Conservation (phyloP, 805 yeast species). For the Lachancea nothofagi region DNA sequence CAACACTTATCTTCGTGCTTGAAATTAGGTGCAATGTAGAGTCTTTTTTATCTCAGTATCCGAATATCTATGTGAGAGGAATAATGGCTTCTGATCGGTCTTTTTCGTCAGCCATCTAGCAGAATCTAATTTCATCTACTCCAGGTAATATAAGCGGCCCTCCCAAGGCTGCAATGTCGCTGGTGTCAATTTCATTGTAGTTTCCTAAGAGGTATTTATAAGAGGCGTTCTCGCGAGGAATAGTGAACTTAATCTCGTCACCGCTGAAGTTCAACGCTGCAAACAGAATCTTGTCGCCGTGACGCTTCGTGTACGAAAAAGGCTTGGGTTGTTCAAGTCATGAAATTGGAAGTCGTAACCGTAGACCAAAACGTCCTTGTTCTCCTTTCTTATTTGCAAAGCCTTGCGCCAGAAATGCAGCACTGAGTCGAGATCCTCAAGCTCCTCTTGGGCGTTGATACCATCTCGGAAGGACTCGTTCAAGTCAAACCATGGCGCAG, state of each 20-base stretch:
- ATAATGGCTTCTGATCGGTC: no score
- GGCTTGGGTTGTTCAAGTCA: conserved; percentile 39
- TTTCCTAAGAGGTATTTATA: conserved; percentile 34
- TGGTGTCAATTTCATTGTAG: conserved; percentile 18
- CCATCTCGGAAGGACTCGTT: conserved; percentile 43
- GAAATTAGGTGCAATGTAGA: no score
- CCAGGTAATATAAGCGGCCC: conserved; percentile 37
- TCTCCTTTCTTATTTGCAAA: conserved; percentile 39
- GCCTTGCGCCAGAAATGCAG: conserved; percentile 43
- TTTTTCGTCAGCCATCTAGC: no score
- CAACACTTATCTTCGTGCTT: no score
- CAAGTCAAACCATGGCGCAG: conserved; percentile 50
- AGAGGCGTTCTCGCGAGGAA: conserved; percentile 26
- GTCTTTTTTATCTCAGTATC: no score
- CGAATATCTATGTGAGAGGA: no score
- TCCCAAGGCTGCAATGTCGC: conserved; percentile 38
- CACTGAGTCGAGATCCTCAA: conserved; percentile 41
- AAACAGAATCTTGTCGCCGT: conserved; percentile 31
- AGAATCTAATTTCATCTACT: conserved; percentile 4
- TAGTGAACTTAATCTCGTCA: conserved; percentile 30
- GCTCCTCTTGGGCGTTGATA: conserved; percentile 45
- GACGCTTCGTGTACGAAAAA: conserved; percentile 40
- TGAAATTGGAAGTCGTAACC: conserved; percentile 41
- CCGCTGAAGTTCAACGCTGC: conserved; percentile 42
- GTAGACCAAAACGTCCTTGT: conserved; percentile 41